A percentile compares a stretch with the other conserved stretches of the same genome.
These are phyloP conservation scores for Pisolithus marmoratus DNA, from an alignment of 768 basidiomycete species.

Conservation along the genomic window DNA sequence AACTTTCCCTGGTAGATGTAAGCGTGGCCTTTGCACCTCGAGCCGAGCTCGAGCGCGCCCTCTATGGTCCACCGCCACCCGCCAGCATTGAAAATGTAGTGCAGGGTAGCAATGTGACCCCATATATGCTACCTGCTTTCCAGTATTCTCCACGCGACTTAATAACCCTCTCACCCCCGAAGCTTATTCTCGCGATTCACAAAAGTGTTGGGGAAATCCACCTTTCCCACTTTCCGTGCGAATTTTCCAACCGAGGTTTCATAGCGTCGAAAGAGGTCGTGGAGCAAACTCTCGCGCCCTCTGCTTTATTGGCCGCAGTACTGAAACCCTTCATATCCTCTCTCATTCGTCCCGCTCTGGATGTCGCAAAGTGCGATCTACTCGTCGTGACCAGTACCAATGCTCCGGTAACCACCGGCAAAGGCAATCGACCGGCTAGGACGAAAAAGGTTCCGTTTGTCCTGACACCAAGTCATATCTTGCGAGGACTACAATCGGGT, in stretches of 20 bases:
- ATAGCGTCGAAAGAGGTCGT: constrained; percentile 10
- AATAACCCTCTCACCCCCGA: constrained; percentile 16
- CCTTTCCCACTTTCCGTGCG: constrained; percentile 17
- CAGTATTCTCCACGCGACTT: constrained; percentile 20
- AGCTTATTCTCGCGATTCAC: constrained; percentile 26
- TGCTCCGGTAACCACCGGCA: constrained; percentile 14
- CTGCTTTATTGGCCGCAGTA: constrained; percentile 31
- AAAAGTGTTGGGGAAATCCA: constrained; percentile 11
- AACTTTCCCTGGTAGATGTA: constrained; percentile 17
- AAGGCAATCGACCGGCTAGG: constrained; percentile 16
- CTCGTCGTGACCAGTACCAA: constrained; percentile 11
- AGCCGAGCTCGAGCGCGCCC: constrained; percentile 12
- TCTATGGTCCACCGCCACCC: constrained; percentile 6
- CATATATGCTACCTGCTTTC: constrained; percentile 3
- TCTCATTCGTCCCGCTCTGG: constrained; percentile 29
- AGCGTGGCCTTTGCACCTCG: constrained; percentile 9
- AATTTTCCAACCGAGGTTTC: constrained; percentile 4
- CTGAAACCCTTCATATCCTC: constrained; percentile 28
- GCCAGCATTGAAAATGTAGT: constrained; percentile 4
- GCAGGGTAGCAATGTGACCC: background rate
- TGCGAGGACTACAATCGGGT: constrained; percentile 30
- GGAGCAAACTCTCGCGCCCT: constrained; percentile 28
- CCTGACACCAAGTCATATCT: constrained; percentile 35
- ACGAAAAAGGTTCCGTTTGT: constrained; percentile 21
- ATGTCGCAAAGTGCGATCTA: constrained; percentile 28